Percentiles rank a stretch among this genome's conserved stretches.
Evolutionary conservation across 192 early-diverging fungal species (phyloP).

Genomic region (Coemansia sp.): DNA sequence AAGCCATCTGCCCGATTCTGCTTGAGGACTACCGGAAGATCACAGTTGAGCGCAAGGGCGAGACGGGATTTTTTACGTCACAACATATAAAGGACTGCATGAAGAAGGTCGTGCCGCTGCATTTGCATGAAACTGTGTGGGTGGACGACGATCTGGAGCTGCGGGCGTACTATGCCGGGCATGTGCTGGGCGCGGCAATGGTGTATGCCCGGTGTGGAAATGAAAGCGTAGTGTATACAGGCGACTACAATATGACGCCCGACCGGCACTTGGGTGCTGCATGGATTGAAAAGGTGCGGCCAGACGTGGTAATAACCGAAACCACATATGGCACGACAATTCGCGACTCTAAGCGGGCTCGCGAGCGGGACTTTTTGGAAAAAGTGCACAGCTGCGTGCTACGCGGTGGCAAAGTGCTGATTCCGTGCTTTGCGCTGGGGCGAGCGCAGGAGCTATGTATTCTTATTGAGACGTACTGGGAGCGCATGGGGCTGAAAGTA

Average conservation of each 20-base stretch:
- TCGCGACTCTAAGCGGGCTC: slow-evolving; percentile 87
- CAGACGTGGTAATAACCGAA: slow-evolving; percentile 94
- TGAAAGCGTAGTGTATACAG: slow-evolving; percentile 82
- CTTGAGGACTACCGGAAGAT: slow-evolving; percentile 96
- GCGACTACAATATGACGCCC: slow-evolving; percentile 90
- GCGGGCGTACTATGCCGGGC: slow-evolving; percentile 92
- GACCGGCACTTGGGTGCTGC: slow-evolving; percentile 91
- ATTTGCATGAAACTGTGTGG: slow-evolving; percentile 81
- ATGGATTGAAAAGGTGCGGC: slow-evolving; percentile 91
- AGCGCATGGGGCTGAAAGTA: slow-evolving; percentile 80
- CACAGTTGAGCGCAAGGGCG: slow-evolving; percentile 82
- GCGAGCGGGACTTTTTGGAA: slow-evolving; percentile 91
- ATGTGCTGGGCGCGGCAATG: slow-evolving; percentile 98
- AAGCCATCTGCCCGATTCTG: slow-evolving; percentile 91
- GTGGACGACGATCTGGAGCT: slow-evolving; percentile 83
- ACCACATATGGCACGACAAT: slow-evolving; percentile 96
- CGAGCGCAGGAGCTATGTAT: slow-evolving; percentile 98
- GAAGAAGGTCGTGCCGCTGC: slow-evolving; percentile 88
- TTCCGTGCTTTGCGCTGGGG: slow-evolving; percentile 97
- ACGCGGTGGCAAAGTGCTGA: slow-evolving; percentile 84
- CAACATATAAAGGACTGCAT: slow-evolving; percentile 90
- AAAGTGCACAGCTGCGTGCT: slow-evolving; percentile 80
- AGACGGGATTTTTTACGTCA: slow-evolving; percentile 85
- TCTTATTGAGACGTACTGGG: slow-evolving; percentile 93
- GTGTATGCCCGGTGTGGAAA: slow-evolving; percentile 73